phyloP scores from a whole-genome alignment of 257 asterid genomes.

The Gentiana macrophylla region DNA sequence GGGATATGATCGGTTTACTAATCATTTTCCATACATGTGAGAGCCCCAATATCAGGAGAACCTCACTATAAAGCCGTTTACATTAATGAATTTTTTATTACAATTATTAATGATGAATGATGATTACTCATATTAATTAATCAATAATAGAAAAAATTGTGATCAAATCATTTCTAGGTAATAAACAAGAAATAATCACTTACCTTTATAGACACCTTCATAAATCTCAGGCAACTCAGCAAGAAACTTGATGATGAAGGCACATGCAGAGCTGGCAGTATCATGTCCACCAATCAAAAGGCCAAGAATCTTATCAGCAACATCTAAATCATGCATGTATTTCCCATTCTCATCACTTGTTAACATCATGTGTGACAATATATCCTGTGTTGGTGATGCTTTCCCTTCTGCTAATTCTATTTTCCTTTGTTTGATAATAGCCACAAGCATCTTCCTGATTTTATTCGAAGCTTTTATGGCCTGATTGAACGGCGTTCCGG shows the following conservation, averaged over 20 bases:
- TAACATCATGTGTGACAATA: slow-evolving; percentile 2
- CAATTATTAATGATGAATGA: neutral
- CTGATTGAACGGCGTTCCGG: slow-evolving; percentile 43
- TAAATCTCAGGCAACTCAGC: slow-evolving; percentile 41
- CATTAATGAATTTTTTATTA: neutral
- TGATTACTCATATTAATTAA: neutral
- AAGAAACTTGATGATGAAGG: slow-evolving; percentile 9
- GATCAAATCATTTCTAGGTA: too few species aligned
- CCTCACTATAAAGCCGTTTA: too few species aligned
- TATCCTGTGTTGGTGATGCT: slow-evolving; percentile 16
- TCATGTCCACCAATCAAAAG: slow-evolving; percentile 5
- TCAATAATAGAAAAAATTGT: too few species aligned
- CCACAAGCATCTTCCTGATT: slow-evolving; percentile 30
- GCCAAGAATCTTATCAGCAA: slow-evolving; percentile 6
- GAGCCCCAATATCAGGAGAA: too few species aligned
- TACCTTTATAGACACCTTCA: slow-evolving; percentile 38
- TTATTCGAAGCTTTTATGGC: slow-evolving; percentile 37
- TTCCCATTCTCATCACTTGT: slow-evolving; percentile 4
- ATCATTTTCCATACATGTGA: too few species aligned
- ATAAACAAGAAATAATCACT: neutral
- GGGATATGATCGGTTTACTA: too few species aligned
- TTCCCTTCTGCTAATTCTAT: slow-evolving; percentile 33
- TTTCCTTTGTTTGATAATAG: slow-evolving; percentile 33
- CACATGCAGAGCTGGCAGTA: slow-evolving; percentile 8
- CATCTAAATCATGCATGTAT: slow-evolving; percentile 1